These are phyloP conservation scores for Cytospora chrysosperma DNA, from an alignment of 2,329 filamentous ascomycete species.

Conservation along the genomic window DNA sequence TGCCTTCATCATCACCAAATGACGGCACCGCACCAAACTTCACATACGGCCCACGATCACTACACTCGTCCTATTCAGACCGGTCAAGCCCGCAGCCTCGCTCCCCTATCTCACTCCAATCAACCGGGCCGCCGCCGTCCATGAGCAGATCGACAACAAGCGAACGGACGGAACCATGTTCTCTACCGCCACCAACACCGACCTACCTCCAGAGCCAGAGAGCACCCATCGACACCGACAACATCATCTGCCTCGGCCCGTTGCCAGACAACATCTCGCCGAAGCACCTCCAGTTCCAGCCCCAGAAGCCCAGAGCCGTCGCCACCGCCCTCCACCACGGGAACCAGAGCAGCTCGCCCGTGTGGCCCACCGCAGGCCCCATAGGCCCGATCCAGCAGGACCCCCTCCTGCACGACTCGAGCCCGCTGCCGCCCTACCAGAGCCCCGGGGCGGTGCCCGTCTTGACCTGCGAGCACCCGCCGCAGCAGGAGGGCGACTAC, in stretches of 20 bases:
- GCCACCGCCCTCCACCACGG: background rate
- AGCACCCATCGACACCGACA: conserved; percentile 51
- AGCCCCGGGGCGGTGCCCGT: conserved; percentile 10
- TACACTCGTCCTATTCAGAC: conserved; percentile 21
- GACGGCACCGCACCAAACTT: background rate
- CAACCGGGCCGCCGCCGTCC: conserved; percentile 20
- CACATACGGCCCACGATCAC: conserved; percentile 1
- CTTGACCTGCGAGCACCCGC: conserved; percentile 17
- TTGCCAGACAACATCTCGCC: conserved; percentile 47
- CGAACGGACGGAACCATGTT: conserved; percentile 8
- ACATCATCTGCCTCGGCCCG: conserved; percentile 55
- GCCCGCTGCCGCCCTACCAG: conserved; percentile 15
- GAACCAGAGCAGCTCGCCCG: background rate
- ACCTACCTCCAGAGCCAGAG: conserved; percentile 39
- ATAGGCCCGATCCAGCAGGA: conserved; percentile 30
- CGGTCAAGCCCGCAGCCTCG: conserved; percentile 27
- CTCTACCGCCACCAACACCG: conserved; percentile 31
- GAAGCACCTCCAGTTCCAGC: conserved; percentile 1
- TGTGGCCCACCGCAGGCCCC: conserved; percentile 24
- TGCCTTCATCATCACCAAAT: background rate
- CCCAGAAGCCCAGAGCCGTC: background rate
- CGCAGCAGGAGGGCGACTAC: conserved; percentile 1
- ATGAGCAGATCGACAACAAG: conserved; percentile 32
- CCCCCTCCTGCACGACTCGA: conserved; percentile 27
- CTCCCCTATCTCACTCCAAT: conserved; percentile 19